These are phyloP conservation scores for Pyrrhoderma noxium DNA, from an alignment of 1,284 basidiomycete genomes.

Conservation along the genomic window DNA sequence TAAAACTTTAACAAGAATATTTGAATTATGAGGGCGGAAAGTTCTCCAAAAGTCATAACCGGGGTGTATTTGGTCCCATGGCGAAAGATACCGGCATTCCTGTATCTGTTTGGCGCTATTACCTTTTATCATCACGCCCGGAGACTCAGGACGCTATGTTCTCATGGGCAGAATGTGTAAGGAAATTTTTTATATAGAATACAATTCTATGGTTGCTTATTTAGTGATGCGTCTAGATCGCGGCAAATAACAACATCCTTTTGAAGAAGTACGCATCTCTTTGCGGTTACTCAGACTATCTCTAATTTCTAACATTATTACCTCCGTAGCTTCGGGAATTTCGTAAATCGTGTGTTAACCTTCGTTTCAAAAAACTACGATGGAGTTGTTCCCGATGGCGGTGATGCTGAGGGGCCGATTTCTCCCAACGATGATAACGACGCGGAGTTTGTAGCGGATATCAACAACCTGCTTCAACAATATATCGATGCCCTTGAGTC, in stretches of 20 bases:
- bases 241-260: slow-evolving; percentile 90
- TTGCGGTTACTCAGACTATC: background rate
- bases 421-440: slow-evolving; percentile 66
- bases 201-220: background rate
- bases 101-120: slow-evolving; percentile 95
- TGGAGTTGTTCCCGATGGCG: slow-evolving; percentile 72
- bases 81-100: slow-evolving; percentile 92
- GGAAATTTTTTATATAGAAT: slow-evolving; percentile 21
- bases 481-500: slow-evolving; percentile 88
- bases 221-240: slow-evolving; percentile 44
- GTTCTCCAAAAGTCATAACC: slow-evolving; percentile 95
- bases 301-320: slow-evolving; percentile 11
- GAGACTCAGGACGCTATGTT: slow-evolving; percentile 96
- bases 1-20: slow-evolving; percentile 60
- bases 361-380: slow-evolving; percentile 88
- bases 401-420: slow-evolving; percentile 58
- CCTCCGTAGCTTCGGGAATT: slow-evolving; percentile 80
- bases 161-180: slow-evolving; percentile 92
- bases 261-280: slow-evolving; percentile 72
- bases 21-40: slow-evolving; percentile 99
- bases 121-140: slow-evolving; percentile 87
- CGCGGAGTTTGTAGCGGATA: slow-evolving; percentile 71
- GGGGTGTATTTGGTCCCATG: slow-evolving; percentile 95
- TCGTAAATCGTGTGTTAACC: slow-evolving; percentile 92
- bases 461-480: slow-evolving; percentile 75